Conservation (phyloP, 352 stramenopile genomes). For the Phytophthora fragariae region DNA sequence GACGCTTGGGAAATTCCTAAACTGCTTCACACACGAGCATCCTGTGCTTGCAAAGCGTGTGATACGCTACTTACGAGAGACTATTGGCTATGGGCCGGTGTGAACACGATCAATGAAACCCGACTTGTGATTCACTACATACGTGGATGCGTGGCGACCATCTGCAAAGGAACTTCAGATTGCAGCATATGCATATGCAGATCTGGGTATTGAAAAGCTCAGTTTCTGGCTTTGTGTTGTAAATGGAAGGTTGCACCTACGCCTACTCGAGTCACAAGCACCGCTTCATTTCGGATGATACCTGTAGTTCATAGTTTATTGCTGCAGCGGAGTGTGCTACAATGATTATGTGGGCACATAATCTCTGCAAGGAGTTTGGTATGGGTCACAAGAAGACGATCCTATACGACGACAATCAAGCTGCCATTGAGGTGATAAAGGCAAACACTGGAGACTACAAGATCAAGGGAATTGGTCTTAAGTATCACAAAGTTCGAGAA, state of each 20-base stretch:
- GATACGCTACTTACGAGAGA: neutral
- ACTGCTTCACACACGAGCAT: neutral
- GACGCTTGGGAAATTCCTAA: neutral
- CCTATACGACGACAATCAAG: neutral
- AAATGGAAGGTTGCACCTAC: neutral
- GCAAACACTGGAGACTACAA: neutral
- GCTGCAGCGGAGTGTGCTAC: neutral
- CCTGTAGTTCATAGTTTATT: neutral
- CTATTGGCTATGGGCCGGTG: neutral
- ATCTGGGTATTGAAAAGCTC: neutral
- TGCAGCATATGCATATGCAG: neutral
- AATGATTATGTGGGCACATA: neutral
- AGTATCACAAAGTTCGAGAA: conserved; percentile 3
- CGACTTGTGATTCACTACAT: neutral
- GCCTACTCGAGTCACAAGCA: neutral
- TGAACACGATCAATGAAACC: neutral
- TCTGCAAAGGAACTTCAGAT: neutral
- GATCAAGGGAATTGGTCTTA: conserved; percentile 1
- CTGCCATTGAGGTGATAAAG: neutral
- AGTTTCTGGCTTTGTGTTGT: neutral
- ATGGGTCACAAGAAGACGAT: neutral
- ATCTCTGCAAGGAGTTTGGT: neutral
- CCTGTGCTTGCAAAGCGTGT: neutral
- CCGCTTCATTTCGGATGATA: neutral
- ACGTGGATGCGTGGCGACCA: neutral